Conservation (phyloP, 257 asterid species). For the Asclepias syriaca region DNA sequence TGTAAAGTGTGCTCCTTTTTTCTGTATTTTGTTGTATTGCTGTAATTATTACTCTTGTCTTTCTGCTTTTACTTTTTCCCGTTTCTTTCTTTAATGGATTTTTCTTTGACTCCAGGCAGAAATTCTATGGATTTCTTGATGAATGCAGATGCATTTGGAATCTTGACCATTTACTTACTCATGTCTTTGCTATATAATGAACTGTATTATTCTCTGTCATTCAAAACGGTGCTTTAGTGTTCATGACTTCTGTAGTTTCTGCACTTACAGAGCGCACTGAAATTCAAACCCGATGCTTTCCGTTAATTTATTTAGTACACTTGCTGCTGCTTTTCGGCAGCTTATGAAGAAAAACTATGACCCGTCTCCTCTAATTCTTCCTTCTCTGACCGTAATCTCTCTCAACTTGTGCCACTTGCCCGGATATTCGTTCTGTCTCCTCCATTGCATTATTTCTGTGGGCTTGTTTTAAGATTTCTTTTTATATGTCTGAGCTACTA, state of each 20-base stretch:
- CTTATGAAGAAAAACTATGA: not conserved
- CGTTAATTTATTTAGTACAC: not conserved
- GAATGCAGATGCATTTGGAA: not conserved
- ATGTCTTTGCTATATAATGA: not conserved
- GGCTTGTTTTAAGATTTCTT: not conserved
- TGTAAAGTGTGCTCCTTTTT: not conserved
- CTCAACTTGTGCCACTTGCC: constrained; percentile 37
- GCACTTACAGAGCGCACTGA: not conserved
- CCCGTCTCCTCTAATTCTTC: not conserved
- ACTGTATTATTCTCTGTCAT: not conserved
- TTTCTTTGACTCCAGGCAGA: not conserved
- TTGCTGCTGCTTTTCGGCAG: not conserved
- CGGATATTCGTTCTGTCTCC: constrained; percentile 18
- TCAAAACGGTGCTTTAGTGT: not conserved
- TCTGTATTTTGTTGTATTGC: not conserved
- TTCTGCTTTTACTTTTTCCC: not conserved
- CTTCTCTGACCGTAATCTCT: not conserved
- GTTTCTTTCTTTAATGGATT: not conserved
- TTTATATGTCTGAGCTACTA: not conserved
- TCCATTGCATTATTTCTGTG: constrained; percentile 6
- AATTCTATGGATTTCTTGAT: not conserved
- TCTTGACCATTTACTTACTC: not conserved
- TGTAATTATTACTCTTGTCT: not conserved
- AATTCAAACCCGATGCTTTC: not conserved
- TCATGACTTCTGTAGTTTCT: not conserved